Base-by-base conservation (phyloP, 75 land plant species). In the Azolla pinnata region DNA sequence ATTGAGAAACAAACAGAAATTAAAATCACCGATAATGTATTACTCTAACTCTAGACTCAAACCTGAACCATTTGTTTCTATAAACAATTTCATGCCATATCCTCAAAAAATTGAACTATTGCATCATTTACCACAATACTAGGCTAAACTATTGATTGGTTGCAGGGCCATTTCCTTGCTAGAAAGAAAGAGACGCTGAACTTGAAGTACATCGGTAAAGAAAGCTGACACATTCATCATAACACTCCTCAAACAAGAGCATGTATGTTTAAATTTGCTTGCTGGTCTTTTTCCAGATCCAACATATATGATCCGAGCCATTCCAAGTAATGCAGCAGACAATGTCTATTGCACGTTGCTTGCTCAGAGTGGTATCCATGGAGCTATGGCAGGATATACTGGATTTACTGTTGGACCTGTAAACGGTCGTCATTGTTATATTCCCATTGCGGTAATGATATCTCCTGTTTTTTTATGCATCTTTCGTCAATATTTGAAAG, bases 251-350 rank as follows among this genome's bases (percentile, higher is more conserved):
- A n/a, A n/a, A n/a, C n/a, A n/a, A n/a, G n/a, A n/a, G n/a, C n/a
- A n/a, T n/a, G n/a, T n/a, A n/a, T n/a, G n/a, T n/a, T n/a, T n/a
- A n/a, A n/a, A n/a, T n/a, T n/a, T n/a, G n/a, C n/a, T n/a, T n/a
- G n/a, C n/a, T 38, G 44, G 12, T 4, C 17, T 28, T 60, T 17
- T 4, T 62, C 45, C 78, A 76, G 79, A 76, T 76, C 79, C 79
- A 19, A 76, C 79, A 8, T 76, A 76, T 56, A 76, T 76, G 79
- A 75, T 76, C 51, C 71, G 79, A 17, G 79, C 79, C 27, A 77
- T 80, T 31, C 77, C 63, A 26, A 62, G 80, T 38, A 76, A 75
- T 54, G 76, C 79, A 28, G 74, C 79, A 0, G 79, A 75, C 66
- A 68, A 78, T 32, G 67, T 76, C 54, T 68, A 77, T 35, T 67